Percentiles rank a stretch among this genome's conserved stretches.
Conservation (phyloP, 1,139 yeast genomes). For the Geotrichum citri-aurantii region DNA sequence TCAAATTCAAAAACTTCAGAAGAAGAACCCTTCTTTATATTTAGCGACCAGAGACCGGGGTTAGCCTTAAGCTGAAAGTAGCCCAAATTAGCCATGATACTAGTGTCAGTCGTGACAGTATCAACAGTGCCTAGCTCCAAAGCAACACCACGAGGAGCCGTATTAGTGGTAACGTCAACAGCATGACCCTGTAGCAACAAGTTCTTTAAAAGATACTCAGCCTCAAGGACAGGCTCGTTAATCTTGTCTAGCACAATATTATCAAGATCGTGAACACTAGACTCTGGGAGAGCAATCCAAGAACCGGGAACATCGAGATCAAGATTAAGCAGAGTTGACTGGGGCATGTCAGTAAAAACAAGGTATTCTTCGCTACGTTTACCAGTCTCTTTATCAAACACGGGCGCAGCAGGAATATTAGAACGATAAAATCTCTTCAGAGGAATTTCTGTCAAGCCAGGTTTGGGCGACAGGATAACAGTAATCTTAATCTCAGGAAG, state of each 20-base stretch:
- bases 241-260: slow-evolving; percentile 23
- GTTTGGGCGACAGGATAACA: slow-evolving; percentile 56
- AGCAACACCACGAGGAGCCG: slow-evolving; percentile 49
- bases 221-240: slow-evolving; percentile 36
- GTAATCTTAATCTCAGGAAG: slow-evolving; percentile 42
- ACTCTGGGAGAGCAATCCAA: slow-evolving; percentile 48
- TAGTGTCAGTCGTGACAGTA: slow-evolving; percentile 45
- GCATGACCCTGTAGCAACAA: slow-evolving; percentile 71
- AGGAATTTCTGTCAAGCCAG: slow-evolving; percentile 41
- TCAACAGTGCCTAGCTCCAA: slow-evolving; percentile 39
- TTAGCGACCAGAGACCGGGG: slow-evolving; percentile 62
- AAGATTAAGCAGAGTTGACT: slow-evolving; percentile 47
- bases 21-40: slow-evolving; percentile 42
- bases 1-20: slow-evolving; percentile 41
- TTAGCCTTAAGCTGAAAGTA: slow-evolving; percentile 65
- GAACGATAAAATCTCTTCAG: slow-evolving; percentile 58
- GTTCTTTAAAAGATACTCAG: slow-evolving; percentile 45
- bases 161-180: slow-evolving; percentile 38
- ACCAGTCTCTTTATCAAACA: slow-evolving; percentile 37
- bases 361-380: slow-evolving; percentile 26
- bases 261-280: slow-evolving; percentile 13
- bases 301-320: slow-evolving; percentile 59
- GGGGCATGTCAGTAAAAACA: slow-evolving; percentile 39
- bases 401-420: slow-evolving; percentile 39
- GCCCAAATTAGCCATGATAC: slow-evolving; percentile 67